A percentile compares a stretch with the other conserved stretches of the same genome.
These are phyloP conservation scores for Pseudomicrostroma phylloplanum DNA, from an alignment of 1,284 basidiomycete species.

Conservation along the genomic window DNA sequence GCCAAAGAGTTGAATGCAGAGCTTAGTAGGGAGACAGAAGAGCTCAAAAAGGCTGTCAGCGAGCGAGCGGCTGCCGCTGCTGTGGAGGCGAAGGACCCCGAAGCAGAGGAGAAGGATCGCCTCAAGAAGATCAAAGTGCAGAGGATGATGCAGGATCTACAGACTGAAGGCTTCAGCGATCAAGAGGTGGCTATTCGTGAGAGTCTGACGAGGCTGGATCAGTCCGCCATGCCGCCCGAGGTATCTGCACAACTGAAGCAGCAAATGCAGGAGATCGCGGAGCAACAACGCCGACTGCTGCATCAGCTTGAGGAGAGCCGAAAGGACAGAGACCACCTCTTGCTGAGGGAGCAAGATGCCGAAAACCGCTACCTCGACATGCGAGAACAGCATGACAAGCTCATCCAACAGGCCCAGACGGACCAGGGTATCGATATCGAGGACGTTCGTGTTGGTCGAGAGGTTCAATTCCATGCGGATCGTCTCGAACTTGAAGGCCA, in stretches of 20 bases:
- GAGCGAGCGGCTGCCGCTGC: constrained; percentile 58
- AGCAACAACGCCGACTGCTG: constrained; percentile 75
- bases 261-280: constrained; percentile 80
- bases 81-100: constrained; percentile 58
- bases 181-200: constrained; percentile 85
- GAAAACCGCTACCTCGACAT: constrained; percentile 73
- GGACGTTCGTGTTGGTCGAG: constrained; percentile 76
- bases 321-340: constrained; percentile 83
- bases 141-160: constrained; percentile 98
- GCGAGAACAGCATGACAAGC: constrained; percentile 90
- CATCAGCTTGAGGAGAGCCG: constrained; percentile 63
- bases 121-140: constrained; percentile 99
- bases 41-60: constrained; percentile 59
- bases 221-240: constrained; percentile 58
- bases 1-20: constrained; percentile 92
- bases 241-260: constrained; percentile 74
- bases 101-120: constrained; percentile 92
- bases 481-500: constrained; percentile 58
- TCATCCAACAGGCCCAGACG: constrained; percentile 60
- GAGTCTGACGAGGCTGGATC: constrained; percentile 73
- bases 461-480: constrained; percentile 66
- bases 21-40: constrained; percentile 79
- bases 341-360: constrained; percentile 76
- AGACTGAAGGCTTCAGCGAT: constrained; percentile 72
- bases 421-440: constrained; percentile 54